Conservation (phyloP, 2,329 filamentous ascomycete species). For the Xylaria polymorpha region DNA sequence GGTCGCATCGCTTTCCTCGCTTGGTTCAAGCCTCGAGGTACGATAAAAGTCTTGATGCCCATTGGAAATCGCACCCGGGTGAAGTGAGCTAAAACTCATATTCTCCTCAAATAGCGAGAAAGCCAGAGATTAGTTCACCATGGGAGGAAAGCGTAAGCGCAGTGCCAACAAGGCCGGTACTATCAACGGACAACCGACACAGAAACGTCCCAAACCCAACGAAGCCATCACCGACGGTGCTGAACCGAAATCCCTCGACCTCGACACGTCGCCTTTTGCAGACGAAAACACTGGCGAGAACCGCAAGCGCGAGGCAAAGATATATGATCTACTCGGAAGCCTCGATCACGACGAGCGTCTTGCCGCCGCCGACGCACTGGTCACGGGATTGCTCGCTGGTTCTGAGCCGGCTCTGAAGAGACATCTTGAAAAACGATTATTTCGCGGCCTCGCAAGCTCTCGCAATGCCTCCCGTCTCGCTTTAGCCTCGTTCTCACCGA, state of each 20-base stretch:
- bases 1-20: slow-evolving; percentile 6
- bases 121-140: slow-evolving; percentile 39
- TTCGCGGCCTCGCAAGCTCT: slow-evolving; percentile 89
- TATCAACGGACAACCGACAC: slow-evolving; percentile 48
- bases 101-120: neutral
- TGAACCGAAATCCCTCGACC: slow-evolving; percentile 44
- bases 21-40: neutral
- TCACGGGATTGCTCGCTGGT: slow-evolving; percentile 65
- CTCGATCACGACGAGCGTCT: slow-evolving; percentile 68
- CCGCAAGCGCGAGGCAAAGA: slow-evolving; percentile 66
- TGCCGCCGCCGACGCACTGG: slow-evolving; percentile 67
- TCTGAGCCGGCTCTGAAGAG: slow-evolving; percentile 66
- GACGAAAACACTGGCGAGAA: slow-evolving; percentile 65
- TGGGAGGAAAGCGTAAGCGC: slow-evolving; percentile 59
- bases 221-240: slow-evolving; percentile 41
- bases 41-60: neutral
- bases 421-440: slow-evolving; percentile 75
- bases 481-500: slow-evolving; percentile 92
- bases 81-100: neutral
- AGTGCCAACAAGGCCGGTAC: slow-evolving; percentile 47
- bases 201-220: slow-evolving; percentile 54
- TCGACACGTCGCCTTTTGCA: slow-evolving; percentile 61
- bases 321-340: slow-evolving; percentile 72
- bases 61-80: neutral
- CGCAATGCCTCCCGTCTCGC: slow-evolving; percentile 86